Base-by-base conservation (phyloP, 2,329 filamentous ascomycete genomes). In the Emmonsia crescens region DNA sequence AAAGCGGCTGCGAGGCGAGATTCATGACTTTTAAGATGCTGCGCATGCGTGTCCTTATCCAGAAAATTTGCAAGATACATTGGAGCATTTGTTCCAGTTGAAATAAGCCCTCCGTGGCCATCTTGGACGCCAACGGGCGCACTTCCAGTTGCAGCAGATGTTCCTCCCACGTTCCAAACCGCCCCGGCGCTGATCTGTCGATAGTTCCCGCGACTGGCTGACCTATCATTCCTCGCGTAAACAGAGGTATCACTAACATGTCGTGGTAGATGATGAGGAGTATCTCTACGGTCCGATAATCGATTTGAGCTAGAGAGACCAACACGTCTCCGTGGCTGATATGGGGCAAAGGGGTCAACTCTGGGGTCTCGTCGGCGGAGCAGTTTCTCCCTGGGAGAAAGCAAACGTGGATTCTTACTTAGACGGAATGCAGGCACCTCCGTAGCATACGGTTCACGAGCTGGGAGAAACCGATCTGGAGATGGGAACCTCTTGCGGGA, bases 111-210 rank as follows among this genome's bases (percentile, higher is more conserved):
- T 31, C 86, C 86, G 62, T 81, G 81, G 1, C 87, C 88, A 72
- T 87, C 80, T 55, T 86, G 77, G 24, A 87, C 68, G 5, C 74
- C 76, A 57, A 73, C 66, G 21, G 79, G 66, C 10, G 57, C 29
- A 51, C 46, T 36, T 31, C 52, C 46, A 6, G 59, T 19, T 19
- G 59, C 44, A 51, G 84, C 82, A 57, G 83, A 82, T 10, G 83
- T 71, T n/a, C 89, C 88, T 31, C 89, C 89, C 12, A 94, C 85
- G 21, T 85, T 83, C 90, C 89, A 96, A 21, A 93, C 80, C 10
- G 86, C 82, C 2, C 88, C 87, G 64, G 80, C 76, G 71, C 88
- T 92, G 64, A 84, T 77, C 70, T 86, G 79, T 61, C 80, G 66
- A 21, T 68, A 59, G 33, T 67, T 66, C 55, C 64, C 63, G 24